Percentiles rank a stretch among this genome's conserved stretches.
phyloP scores from a whole-genome alignment of 148 eudicot species.

The Silene latifolia region DNA sequence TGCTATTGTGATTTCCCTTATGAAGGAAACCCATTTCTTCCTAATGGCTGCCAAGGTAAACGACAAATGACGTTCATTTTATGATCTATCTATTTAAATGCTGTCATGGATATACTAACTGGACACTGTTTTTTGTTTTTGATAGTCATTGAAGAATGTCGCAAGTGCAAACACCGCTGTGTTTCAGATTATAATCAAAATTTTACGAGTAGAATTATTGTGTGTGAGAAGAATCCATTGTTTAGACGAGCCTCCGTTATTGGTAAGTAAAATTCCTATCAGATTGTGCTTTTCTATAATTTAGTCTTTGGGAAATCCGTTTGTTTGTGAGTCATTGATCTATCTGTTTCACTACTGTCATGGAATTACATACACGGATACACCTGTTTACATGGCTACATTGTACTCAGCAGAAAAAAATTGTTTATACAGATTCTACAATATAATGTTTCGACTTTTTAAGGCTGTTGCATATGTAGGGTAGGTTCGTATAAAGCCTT shows the following conservation, averaged over 20 bases:
- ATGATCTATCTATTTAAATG: not conserved
- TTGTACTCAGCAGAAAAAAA: not conserved
- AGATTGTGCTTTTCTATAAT: not conserved
- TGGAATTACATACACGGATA: not conserved
- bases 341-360: too few species aligned
- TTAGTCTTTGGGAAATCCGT: not conserved
- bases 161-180: constrained; percentile 12
- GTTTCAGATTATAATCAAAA: not conserved
- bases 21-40: constrained; percentile 20
- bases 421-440: not conserved
- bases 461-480: too few species aligned
- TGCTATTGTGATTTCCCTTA: not conserved
- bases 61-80: not conserved
- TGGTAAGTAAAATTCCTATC: not conserved
- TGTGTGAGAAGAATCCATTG: constrained; percentile 4
- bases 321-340: too few species aligned
- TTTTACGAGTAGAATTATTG: not conserved
- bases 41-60: constrained; percentile 23
- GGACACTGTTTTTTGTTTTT: not conserved
- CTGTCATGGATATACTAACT: constrained; percentile 1
- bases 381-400: not conserved
- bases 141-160: constrained; percentile 12
- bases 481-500: too few species aligned
- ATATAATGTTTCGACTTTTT: too few species aligned
- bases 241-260: constrained; percentile 8